Evolutionary conservation across 495 filamentous ascomycete species (phyloP).

Genomic region (Choiromyces venosus): DNA sequence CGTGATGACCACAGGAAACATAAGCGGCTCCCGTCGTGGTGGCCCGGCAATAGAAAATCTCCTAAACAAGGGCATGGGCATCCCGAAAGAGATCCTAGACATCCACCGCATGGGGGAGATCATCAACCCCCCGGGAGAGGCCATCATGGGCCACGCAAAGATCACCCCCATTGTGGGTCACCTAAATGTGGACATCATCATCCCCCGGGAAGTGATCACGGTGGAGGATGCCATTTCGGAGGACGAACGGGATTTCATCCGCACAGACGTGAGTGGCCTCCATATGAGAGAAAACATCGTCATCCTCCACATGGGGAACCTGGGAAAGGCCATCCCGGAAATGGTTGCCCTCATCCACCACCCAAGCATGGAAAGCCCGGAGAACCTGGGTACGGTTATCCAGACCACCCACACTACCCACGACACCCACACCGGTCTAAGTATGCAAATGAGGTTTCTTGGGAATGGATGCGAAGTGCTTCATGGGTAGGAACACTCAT

Average conservation of each 20-base stretch:
- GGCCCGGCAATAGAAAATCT: too few species aligned
- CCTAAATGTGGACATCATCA: background rate
- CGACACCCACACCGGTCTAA: background rate
- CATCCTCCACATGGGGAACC: background rate
- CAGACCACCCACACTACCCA: background rate
- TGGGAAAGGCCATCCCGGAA: background rate
- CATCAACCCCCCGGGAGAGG: background rate
- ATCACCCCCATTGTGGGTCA: background rate
- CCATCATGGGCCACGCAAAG: background rate
- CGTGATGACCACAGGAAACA: background rate
- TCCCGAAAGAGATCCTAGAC: background rate
- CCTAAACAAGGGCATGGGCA: too few species aligned
- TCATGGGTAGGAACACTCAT: slow-evolving; percentile 11
- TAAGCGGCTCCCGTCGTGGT: background rate
- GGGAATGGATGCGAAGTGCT: slow-evolving; percentile 30
- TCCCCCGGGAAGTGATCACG: background rate
- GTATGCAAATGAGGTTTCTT: slow-evolving; percentile 15
- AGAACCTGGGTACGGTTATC: background rate
- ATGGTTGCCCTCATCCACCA: background rate
- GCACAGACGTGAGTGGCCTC: background rate
- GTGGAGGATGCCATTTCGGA: background rate
- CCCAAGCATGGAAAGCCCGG: background rate
- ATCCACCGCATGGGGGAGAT: background rate
- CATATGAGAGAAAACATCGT: background rate
- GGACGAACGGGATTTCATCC: background rate